Evolutionary conservation across 768 basidiomycete genomes (phyloP).

Genomic region (Lactifluus rugatus): DNA sequence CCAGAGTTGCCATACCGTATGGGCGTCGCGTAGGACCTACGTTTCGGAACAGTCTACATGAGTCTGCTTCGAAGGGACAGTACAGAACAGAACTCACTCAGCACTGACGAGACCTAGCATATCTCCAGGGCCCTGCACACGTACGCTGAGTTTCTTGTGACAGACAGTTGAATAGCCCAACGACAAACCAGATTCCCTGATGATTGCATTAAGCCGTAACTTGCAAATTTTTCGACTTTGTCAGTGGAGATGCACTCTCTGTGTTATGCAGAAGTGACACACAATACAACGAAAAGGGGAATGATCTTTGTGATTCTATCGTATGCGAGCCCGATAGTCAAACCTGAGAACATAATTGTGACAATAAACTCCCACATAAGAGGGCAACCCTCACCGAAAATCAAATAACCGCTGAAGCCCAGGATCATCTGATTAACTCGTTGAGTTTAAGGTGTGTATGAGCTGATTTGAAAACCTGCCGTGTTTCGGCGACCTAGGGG

Average conservation of each 20-base stretch:
- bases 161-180: background rate
- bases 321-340: constrained; percentile 51
- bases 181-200: constrained; percentile 43
- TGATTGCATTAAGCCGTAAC: constrained; percentile 66
- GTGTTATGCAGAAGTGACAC: constrained; percentile 21
- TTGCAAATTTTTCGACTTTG: constrained; percentile 20
- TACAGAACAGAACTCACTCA: constrained; percentile 38
- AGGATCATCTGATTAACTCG: constrained; percentile 44
- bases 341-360: constrained; percentile 27
- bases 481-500: constrained; percentile 50
- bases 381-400: constrained; percentile 38
- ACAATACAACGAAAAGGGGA: constrained; percentile 63
- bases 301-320: constrained; percentile 52
- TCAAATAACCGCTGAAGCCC: constrained; percentile 57
- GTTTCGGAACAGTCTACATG: background rate
- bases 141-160: background rate
- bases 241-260: background rate
- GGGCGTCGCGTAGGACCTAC: constrained; percentile 52
- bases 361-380: background rate
- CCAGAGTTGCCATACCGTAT: constrained; percentile 38
- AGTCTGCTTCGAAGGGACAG: background rate
- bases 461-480: constrained; percentile 26
- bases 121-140: constrained; percentile 53
- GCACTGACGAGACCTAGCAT: constrained; percentile 59
- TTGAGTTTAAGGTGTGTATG: background rate